These are phyloP conservation scores for Sphagnum contortum DNA, from an alignment of 225 moss, liverwort and hornwort genomes.

Conservation along the genomic window DNA sequence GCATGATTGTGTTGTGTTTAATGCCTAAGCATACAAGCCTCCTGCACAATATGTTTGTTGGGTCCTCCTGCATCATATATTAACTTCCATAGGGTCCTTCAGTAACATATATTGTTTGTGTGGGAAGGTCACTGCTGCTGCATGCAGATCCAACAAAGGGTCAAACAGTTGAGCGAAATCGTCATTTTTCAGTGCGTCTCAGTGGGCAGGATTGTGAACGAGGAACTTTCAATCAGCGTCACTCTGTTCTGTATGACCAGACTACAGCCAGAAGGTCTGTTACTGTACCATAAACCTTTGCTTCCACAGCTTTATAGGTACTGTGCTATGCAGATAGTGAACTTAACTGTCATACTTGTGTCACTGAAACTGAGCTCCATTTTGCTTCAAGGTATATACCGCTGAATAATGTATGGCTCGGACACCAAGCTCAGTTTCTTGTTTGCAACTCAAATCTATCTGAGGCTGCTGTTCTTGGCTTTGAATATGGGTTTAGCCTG, in stretches of 20 bases:
- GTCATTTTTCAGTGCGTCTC: conserved; percentile 51
- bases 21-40: too few species aligned
- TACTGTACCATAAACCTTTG: background rate
- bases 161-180: conserved; percentile 40
- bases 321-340: too few species aligned
- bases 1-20: too few species aligned
- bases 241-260: conserved; percentile 57
- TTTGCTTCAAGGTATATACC: conserved; percentile 37
- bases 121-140: conserved; percentile 44
- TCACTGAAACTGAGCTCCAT: too few species aligned
- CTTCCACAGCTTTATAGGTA: too few species aligned
- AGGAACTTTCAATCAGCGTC: conserved; percentile 61
- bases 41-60: too few species aligned
- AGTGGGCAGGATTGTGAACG: conserved; percentile 62
- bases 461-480: conserved; percentile 50
- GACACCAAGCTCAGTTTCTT: conserved; percentile 53
- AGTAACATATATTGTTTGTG: background rate
- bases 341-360: too few species aligned
- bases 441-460: conserved; percentile 57
- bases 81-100: too few species aligned
- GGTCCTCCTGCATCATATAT: too few species aligned
- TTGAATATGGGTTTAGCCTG: conserved; percentile 54
- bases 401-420: conserved; percentile 39
- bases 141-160: conserved; percentile 37
- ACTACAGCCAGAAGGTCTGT: conserved; percentile 41